phyloP scores from a whole-genome alignment of 2,329 filamentous ascomycete species.

The Alternaria triticina region DNA sequence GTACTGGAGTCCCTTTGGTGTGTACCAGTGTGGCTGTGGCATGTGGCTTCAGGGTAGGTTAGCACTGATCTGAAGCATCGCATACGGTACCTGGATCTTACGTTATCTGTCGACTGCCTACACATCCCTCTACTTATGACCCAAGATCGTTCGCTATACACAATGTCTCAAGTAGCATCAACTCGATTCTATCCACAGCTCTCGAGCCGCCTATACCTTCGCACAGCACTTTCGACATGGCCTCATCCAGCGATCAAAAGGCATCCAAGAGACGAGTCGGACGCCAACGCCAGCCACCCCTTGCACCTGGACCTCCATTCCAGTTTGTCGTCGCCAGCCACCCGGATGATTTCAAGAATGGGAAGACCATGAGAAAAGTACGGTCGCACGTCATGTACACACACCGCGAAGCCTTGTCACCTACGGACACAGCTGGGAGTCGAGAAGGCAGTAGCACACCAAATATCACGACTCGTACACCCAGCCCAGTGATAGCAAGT shows the following conservation, averaged over 20 bases:
- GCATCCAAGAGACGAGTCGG: constrained; percentile 34
- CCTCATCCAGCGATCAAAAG: constrained; percentile 28
- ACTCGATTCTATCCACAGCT: not conserved
- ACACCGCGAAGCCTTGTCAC: constrained; percentile 34
- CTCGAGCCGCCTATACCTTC: not conserved
- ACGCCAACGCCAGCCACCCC: constrained; percentile 40
- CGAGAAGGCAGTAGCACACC: constrained; percentile 22
- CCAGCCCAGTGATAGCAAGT: constrained; percentile 27
- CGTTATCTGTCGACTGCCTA: constrained; percentile 5
- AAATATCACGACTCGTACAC: constrained; percentile 19
- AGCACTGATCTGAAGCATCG: constrained; percentile 1
- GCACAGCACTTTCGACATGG: constrained; percentile 15
- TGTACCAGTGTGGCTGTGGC: constrained; percentile 16
- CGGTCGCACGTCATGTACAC: constrained; percentile 49
- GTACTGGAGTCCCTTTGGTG: constrained; percentile 2
- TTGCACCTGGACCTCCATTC: constrained; percentile 39
- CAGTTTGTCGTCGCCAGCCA: constrained; percentile 45
- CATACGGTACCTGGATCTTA: constrained; percentile 18
- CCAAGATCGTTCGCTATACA: not conserved
- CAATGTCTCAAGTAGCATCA: constrained; percentile 4
- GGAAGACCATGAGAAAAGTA: constrained; percentile 41
- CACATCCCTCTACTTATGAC: not conserved
- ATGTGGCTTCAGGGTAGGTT: constrained; percentile 10
- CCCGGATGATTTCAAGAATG: constrained; percentile 42
- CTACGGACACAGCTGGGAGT: constrained; percentile 19